phyloP scores from a whole-genome alignment of 2,329 filamentous ascomycete species.

The Venturia oleaginea region DNA sequence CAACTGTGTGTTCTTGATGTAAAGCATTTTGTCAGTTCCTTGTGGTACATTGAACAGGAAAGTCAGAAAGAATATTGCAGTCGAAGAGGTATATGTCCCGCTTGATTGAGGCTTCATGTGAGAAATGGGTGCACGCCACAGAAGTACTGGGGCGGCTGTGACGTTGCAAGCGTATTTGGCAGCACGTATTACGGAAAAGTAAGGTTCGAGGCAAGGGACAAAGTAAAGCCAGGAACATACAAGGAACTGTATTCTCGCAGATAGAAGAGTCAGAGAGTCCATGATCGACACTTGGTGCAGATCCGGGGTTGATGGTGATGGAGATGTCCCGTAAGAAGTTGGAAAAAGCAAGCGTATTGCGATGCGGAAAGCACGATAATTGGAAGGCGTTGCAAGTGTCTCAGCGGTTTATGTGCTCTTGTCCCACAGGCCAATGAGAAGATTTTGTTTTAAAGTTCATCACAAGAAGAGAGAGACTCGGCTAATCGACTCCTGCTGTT shows the following conservation, averaged over 20 bases:
- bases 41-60: background rate
- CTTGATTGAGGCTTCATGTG: background rate
- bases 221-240: background rate
- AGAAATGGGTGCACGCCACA: background rate
- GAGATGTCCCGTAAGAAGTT: background rate
- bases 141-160: background rate
- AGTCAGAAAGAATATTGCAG: background rate
- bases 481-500: no score
- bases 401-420: slow-evolving; percentile 36
- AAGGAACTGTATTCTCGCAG: slow-evolving; percentile 4
- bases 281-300: background rate
- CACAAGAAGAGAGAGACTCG: slow-evolving; percentile 1
- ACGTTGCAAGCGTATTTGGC: slow-evolving; percentile 2
- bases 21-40: slow-evolving; percentile 27
- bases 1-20: slow-evolving; percentile 68
- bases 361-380: background rate
- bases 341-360: slow-evolving; percentile 24
- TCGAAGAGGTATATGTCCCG: background rate
- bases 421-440: slow-evolving; percentile 37
- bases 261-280: slow-evolving; percentile 1
- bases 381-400: background rate
- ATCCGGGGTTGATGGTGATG: slow-evolving; percentile 1
- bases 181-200: background rate
- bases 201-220: background rate
- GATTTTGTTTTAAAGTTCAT: slow-evolving; percentile 35